phyloP scores from a whole-genome alignment of 2,329 filamentous ascomycete species.

The Pezicula neosporulosa region DNA sequence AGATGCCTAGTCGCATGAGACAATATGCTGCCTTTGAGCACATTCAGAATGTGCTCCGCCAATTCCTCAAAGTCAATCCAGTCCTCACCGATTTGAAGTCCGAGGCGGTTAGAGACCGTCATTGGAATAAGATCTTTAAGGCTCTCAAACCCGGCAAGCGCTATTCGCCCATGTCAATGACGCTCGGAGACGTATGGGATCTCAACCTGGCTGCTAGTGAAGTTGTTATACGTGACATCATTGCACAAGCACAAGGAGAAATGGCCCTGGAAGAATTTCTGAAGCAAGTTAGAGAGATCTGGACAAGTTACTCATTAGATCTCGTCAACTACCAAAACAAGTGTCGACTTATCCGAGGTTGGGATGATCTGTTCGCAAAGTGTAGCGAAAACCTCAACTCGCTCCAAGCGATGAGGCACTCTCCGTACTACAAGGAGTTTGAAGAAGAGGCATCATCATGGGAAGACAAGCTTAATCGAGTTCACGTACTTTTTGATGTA shows the following conservation, averaged over 20 bases:
- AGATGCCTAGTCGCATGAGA: conserved; percentile 98
- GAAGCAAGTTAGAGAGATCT: conserved; percentile 92
- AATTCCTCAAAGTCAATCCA: conserved; percentile 86
- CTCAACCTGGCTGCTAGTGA: conserved; percentile 87
- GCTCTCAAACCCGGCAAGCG: conserved; percentile 87
- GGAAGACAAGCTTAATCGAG: conserved; percentile 97
- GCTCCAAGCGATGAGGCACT: conserved; percentile 97
- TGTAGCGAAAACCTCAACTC: conserved; percentile 98
- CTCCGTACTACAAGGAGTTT: conserved; percentile 98
- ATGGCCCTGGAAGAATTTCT: conserved; percentile 98
- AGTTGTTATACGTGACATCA: conserved; percentile 84
- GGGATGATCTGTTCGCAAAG: conserved; percentile 97
- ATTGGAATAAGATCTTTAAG: conserved; percentile 99
- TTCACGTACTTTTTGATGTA: conserved; percentile 96
- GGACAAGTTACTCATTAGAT: conserved; percentile 92
- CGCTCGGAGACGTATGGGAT: conserved; percentile 98
- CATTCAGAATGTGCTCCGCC: conserved; percentile 85
- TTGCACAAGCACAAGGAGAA: conserved; percentile 92
- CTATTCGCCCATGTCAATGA: conserved; percentile 92
- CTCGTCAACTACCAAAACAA: conserved; percentile 98
- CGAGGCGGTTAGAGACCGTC: conserved; percentile 90
- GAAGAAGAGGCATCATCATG: conserved; percentile 94
- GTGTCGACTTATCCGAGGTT: conserved; percentile 92
- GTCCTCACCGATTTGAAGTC: conserved; percentile 90
- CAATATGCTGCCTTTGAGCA: conserved; percentile 99